phyloP scores from a whole-genome alignment of 306 rosid genomes.

The Castanea sativa region DNA sequence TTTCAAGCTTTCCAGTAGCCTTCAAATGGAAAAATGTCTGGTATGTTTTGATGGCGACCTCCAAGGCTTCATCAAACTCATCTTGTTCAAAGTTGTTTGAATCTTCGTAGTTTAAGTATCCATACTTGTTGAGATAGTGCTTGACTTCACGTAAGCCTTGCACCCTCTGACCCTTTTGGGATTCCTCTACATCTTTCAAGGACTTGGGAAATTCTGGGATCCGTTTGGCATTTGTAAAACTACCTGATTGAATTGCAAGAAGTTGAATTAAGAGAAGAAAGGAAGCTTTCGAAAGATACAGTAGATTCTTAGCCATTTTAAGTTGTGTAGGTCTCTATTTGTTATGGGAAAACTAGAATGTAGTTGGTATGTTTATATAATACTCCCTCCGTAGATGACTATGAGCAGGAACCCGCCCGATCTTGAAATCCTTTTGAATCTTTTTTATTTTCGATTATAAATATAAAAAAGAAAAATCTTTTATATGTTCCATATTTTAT shows the following conservation, averaged over 20 bases:
- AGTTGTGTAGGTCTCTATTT: no score
- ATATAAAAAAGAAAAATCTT: no score
- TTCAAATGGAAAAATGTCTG: neutral
- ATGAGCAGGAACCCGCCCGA: no score
- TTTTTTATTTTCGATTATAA: no score
- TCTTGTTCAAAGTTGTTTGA: no score
- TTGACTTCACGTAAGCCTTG: neutral
- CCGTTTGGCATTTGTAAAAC: neutral
- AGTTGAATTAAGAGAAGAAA: conserved; percentile 3
- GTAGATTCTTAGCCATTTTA: no score
- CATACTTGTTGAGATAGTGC: neutral
- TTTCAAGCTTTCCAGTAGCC: conserved; percentile 17
- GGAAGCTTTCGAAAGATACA: neutral
- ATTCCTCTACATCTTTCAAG: neutral
- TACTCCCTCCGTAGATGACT: no score
- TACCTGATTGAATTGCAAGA: neutral
- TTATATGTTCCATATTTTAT: no score
- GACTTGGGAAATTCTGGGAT: neutral
- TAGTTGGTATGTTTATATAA: no score
- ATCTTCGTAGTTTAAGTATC: neutral
- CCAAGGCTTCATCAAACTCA: neutral
- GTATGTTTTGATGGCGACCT: conserved; percentile 1
- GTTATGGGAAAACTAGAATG: no score
- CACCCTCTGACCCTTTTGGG: neutral
- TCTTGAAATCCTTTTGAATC: no score